Percentiles rank a stretch among this genome's conserved stretches.
phyloP scores from a whole-genome alignment of 148 eudicot genomes.

The Oxyria digyna region DNA sequence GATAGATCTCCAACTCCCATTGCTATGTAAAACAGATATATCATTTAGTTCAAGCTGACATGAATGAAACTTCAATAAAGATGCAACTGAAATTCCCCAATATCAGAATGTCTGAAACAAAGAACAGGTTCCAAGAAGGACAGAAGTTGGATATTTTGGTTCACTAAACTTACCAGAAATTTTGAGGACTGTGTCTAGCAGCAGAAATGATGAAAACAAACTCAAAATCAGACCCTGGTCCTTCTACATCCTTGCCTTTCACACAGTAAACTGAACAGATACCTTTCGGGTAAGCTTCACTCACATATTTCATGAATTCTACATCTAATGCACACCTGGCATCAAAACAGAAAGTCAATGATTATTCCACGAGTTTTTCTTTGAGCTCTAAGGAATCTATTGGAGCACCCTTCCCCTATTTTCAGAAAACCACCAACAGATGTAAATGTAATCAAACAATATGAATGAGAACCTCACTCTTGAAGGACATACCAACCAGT shows the following conservation, averaged over 20 bases:
- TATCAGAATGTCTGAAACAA: background rate
- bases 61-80: background rate
- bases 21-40: slow-evolving; percentile 31
- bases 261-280: slow-evolving; percentile 65
- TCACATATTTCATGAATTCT: slow-evolving; percentile 62
- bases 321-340: slow-evolving; percentile 86
- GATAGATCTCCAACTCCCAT: slow-evolving; percentile 93
- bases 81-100: background rate
- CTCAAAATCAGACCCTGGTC: slow-evolving; percentile 79
- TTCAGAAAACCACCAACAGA: background rate
- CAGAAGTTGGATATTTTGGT: background rate
- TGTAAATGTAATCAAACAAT: background rate
- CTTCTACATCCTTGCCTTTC: slow-evolving; percentile 82
- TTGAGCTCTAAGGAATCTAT: background rate
- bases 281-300: slow-evolving; percentile 94
- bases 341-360: slow-evolving; percentile 9
- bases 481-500: background rate
- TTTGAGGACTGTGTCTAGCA: slow-evolving; percentile 81
- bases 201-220: slow-evolving; percentile 91
- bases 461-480: background rate
- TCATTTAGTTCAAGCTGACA: background rate
- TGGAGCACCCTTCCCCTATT: background rate
- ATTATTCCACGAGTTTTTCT: background rate
- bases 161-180: slow-evolving; percentile 57
- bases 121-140: no score